phyloP scores from a whole-genome alignment of 257 asterid genomes.

The Solanum virginianum region DNA sequence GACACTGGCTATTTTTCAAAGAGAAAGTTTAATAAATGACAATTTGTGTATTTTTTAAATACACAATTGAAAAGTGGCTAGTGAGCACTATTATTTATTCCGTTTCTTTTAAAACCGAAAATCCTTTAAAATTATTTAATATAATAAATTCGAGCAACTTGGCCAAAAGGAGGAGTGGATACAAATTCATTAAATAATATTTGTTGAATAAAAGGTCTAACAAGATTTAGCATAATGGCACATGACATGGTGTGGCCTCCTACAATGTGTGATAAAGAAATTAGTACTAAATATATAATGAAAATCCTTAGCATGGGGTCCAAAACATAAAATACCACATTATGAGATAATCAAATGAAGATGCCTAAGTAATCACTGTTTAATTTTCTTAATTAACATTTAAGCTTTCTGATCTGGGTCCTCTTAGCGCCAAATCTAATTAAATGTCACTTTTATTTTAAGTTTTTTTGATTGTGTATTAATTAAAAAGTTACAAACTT shows the following conservation, averaged over 20 bases:
- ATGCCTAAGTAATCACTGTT: background rate
- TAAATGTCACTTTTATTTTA: background rate
- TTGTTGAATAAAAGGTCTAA: background rate
- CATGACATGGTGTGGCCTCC: background rate
- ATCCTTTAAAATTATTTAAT: background rate
- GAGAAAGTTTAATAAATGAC: no score
- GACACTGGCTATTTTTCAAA: background rate
- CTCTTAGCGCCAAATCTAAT: background rate
- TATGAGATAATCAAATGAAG: background rate
- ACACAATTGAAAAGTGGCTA: background rate
- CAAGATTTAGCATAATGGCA: background rate
- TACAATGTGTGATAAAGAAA: background rate
- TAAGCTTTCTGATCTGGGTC: background rate
- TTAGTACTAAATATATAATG: background rate
- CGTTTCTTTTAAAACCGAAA: no score
- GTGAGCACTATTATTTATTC: background rate
- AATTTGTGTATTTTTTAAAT: no score
- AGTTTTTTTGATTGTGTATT: background rate
- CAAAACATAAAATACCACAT: background rate
- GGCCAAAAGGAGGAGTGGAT: background rate
- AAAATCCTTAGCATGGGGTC: background rate
- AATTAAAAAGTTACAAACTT: background rate
- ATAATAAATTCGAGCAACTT: background rate
- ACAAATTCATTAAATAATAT: background rate
- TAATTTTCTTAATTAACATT: background rate